Conservation (phyloP, 2,329 filamentous ascomycete species). For the Paracamarosporium sp. region DNA sequence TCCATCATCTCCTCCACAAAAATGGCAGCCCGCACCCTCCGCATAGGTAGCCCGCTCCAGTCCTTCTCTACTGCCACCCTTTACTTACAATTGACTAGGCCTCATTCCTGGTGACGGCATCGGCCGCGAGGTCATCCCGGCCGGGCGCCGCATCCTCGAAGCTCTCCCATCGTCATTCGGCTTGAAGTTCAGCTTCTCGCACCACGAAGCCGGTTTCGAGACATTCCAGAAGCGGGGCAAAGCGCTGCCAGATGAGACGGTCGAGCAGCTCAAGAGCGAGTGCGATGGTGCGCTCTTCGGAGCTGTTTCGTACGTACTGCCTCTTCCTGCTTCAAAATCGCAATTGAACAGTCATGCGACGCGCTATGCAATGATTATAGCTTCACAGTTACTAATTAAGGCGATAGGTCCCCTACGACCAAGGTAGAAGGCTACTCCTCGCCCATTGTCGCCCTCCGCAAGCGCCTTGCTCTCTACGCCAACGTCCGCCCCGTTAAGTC, state of each 20-base stretch:
- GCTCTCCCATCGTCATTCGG: conserved; percentile 88
- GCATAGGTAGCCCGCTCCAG: conserved; percentile 27
- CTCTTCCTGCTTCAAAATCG: no score
- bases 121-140: conserved; percentile 95
- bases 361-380: neutral
- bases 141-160: conserved; percentile 89
- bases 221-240: conserved; percentile 89
- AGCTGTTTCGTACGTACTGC: conserved; percentile 72
- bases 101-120: conserved; percentile 98
- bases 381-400: neutral
- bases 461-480: conserved; percentile 92
- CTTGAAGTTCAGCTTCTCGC: conserved; percentile 91
- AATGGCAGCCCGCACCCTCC: conserved; percentile 40
- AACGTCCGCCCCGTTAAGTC: conserved; percentile 97
- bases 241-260: conserved; percentile 88
- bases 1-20: conserved; percentile 10
- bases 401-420: conserved; percentile 75
- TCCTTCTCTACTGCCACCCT: neutral
- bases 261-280: conserved; percentile 85
- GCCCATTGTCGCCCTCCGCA: conserved; percentile 95
- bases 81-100: conserved; percentile 58
- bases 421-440: conserved; percentile 95
- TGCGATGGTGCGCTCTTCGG: conserved; percentile 97
- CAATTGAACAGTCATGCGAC: neutral
- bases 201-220: conserved; percentile 92